Evolutionary conservation across 2,329 filamentous ascomycete species (phyloP).

Genomic region (Trichophyton equinum): DNA sequence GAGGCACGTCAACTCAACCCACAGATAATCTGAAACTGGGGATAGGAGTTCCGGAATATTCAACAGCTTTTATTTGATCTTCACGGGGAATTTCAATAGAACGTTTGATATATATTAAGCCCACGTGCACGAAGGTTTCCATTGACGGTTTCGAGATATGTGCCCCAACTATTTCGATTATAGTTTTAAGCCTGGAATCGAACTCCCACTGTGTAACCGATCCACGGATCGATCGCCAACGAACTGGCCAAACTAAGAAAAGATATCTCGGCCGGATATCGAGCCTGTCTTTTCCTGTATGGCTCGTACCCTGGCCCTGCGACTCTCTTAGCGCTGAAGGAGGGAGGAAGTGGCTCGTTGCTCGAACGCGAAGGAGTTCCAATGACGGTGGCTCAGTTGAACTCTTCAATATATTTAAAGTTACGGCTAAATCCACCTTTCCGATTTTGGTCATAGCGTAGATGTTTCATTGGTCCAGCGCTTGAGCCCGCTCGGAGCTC

Average conservation of each 20-base stretch:
- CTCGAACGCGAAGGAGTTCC: neutral
- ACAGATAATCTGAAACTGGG: neutral
- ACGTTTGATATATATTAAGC: neutral
- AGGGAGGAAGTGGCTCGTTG: neutral
- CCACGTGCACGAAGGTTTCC: neutral
- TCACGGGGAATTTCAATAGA: conserved; percentile 2
- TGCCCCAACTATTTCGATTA: neutral
- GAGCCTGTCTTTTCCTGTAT: neutral
- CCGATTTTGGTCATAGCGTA: neutral
- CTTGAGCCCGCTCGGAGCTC: neutral
- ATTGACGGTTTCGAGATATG: neutral
- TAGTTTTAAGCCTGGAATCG: neutral
- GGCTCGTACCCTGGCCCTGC: neutral
- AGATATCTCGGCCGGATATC: neutral
- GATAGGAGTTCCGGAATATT: neutral
- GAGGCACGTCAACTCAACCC: neutral
- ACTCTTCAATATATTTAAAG: neutral
- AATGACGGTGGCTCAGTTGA: neutral
- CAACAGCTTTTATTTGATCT: neutral
- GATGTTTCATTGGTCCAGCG: neutral
- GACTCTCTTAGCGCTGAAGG: neutral
- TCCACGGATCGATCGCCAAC: neutral
- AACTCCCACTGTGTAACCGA: neutral
- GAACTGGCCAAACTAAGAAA: neutral
- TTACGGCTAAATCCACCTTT: neutral